Conservation (phyloP, 331 rosid genomes). For the Saraca asoca region DNA sequence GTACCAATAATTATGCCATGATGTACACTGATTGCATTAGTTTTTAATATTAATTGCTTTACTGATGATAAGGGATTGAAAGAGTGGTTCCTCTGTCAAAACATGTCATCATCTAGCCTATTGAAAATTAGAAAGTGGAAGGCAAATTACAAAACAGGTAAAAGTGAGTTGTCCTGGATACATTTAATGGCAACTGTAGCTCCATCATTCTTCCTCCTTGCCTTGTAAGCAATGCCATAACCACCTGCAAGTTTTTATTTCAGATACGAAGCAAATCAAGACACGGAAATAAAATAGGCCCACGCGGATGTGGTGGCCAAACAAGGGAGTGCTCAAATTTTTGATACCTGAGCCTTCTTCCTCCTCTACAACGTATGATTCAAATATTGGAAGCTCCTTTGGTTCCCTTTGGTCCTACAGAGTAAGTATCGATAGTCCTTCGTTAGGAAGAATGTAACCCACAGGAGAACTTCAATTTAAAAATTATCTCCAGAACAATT, state of each 20-base stretch:
- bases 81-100: neutral
- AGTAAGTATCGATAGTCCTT: slow-evolving; percentile 8
- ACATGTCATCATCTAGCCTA: neutral
- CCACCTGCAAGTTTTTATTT: slow-evolving; percentile 47
- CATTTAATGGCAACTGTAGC: slow-evolving; percentile 55
- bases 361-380: slow-evolving; percentile 43
- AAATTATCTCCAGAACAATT: neutral
- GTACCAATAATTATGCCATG: neutral
- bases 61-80: neutral
- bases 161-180: slow-evolving; percentile 27
- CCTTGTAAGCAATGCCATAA: slow-evolving; percentile 61
- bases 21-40: neutral
- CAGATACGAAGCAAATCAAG: slow-evolving; percentile 4
- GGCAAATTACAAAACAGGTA: slow-evolving; percentile 6
- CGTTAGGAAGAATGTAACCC: neutral
- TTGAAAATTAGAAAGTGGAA: neutral
- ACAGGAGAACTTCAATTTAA: neutral
- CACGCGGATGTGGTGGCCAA: neutral
- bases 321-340: neutral
- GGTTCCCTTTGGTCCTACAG: slow-evolving; percentile 43
- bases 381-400: slow-evolving; percentile 47
- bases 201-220: slow-evolving; percentile 44
- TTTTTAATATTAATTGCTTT: neutral
- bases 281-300: neutral
- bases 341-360: slow-evolving; percentile 61